Base-by-base conservation (phyloP, 75 land plant species). In the Adiantum capillusveneris region DNA sequence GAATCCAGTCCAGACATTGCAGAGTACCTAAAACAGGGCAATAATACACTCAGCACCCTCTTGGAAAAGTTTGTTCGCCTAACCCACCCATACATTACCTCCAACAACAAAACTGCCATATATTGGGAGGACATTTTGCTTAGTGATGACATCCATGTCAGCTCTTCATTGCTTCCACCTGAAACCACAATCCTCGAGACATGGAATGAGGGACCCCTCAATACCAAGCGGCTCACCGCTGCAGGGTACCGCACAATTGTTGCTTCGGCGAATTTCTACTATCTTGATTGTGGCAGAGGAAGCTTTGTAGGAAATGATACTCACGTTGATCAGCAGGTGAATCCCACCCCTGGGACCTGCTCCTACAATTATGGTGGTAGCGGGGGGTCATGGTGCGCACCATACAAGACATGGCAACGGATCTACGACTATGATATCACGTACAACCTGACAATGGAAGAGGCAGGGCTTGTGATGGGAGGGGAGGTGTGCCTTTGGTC, bases 401-500 rank as follows among this genome's bases (percentile, higher is more conserved):
- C 88, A 12, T 87, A 69, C 60, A 87, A 87, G 62, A 81, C 88
- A n/a, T 87, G 92, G 92, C 78, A 79, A 46, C 56, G 72, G 37
- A 70, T 87, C 16, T 87, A 87, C 29, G 76, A 84, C 62, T 81
- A 74, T 62, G 84, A 81, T 57, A 79, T 81, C 44, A 59, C 63
- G 30, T 65, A 69, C 66, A 76, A 76, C 30, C 70, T 81, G 58
- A 74, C 58, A 22, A 41, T 31, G 25, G 54, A 19, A 71, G 97
- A 91, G 66, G 67, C 73, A 12, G 55, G 50, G 67, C 59, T 88
- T 39, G 89, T 91, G 56, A 20, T 91, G 21, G 97, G 97, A 0
- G 97, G 84, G 20, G 97, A 87, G 73, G 97, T 82, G 51, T 89
- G 89, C 54, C 60, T 91, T 28, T 91, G 94, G 97, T 87, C 97